Evolutionary conservation across 1,284 basidiomycete genomes (phyloP), one percentile per base, ranked within the genome.

Genomic region (Microbotryomycetes sp.): DNA sequence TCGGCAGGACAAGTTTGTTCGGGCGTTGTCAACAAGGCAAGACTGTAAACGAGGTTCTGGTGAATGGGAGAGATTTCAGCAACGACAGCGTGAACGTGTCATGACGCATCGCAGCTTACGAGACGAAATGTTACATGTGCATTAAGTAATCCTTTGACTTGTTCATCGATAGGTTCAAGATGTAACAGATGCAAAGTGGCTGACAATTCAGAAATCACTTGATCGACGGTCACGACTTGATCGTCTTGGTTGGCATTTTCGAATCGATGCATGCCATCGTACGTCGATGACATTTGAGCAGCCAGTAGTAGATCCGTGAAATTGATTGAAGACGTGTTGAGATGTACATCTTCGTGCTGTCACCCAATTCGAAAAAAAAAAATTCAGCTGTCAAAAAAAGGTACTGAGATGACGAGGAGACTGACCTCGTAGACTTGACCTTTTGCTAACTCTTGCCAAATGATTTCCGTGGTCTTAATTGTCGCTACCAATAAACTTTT

Each of bases 231-330:
- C 84, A 84, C 0, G 91, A 79, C 22, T 90, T 89, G 69, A 85
- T 87, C 77, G 92, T 91, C 68, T 93, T 90, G 59, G 85, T 81
- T 73, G 88, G 86, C 82, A 86, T 89, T 72, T 93, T 84, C 80
- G 87, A 89, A 68, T 25, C 30, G 45, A 46, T 36, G 51, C 6
- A 36, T 22, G 6, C 58, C 15, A 22, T 51, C 54, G 3, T 52
- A 47, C 2, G 48, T 54, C 19, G 54, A 60, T 45, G 26, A 50
- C 6, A 25, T 3, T 3, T 28, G n/a, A 7, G 28, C 42, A 3
- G 52, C 49, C 29, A 32, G 56, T 29, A 2, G 60, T 47, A 56
- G 56, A 19, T 29, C 47, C 2, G 48, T 31, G 52, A 65, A 67
- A 9, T 55, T 29, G 16, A 69, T 57, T 0, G 60, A 45, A 4